phyloP scores from a whole-genome alignment of 192 early-diverging fungal species.

The Coemansia sp. region DNA sequence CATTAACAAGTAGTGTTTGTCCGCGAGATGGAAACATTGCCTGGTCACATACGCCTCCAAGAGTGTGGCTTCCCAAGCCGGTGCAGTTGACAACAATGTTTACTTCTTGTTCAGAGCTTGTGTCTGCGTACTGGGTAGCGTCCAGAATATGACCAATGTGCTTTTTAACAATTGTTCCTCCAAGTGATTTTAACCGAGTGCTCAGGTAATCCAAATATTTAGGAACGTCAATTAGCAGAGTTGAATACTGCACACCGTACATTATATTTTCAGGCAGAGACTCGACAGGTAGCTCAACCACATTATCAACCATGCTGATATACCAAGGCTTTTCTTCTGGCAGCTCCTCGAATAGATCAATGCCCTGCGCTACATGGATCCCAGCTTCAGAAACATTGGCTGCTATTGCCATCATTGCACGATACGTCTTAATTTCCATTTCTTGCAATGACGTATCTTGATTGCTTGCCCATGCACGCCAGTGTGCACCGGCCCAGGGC shows the following conservation, averaged over 20 bases:
- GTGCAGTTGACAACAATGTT: conserved; percentile 76
- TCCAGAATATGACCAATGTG: conserved; percentile 21
- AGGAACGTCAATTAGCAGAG: conserved; percentile 40
- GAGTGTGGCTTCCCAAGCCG: conserved; percentile 62
- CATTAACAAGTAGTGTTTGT: conserved; percentile 74
- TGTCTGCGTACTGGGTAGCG: not conserved
- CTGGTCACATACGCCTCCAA: conserved; percentile 72
- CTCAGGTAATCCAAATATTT: conserved; percentile 31
- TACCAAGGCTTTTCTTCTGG: conserved; percentile 17
- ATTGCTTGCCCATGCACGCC: conserved; percentile 58
- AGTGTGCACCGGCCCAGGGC: conserved; percentile 65
- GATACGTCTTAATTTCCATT: conserved; percentile 31
- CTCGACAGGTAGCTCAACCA: conserved; percentile 2
- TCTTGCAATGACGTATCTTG: conserved; percentile 45
- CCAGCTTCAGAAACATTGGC: conserved; percentile 18
- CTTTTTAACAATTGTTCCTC: conserved; percentile 14
- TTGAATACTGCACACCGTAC: conserved; percentile 37
- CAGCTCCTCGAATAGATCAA: conserved; percentile 15
- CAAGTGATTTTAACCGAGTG: conserved; percentile 10
- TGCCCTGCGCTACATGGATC: conserved; percentile 14
- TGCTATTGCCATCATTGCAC: conserved; percentile 23
- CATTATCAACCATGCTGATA: conserved; percentile 7
- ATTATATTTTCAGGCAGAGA: conserved; percentile 13
- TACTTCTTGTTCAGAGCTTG: not conserved
- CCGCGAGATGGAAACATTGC: conserved; percentile 76